Base-by-base conservation (phyloP, 2,329 filamentous ascomycete genomes). In the Gnomoniopsis smithogilvyi region DNA sequence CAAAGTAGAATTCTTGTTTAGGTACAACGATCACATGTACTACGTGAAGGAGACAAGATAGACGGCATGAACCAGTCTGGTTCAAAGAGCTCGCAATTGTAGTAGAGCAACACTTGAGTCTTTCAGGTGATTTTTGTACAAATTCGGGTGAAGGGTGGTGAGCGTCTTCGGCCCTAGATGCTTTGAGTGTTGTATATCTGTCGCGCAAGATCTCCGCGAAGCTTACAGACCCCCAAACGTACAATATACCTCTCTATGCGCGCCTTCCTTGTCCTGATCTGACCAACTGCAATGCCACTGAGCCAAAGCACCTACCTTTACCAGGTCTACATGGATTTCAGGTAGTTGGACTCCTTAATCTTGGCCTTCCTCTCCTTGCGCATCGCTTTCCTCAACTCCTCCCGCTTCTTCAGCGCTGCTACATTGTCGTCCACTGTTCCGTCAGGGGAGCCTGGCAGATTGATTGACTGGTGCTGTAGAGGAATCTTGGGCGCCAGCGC, bases 331-430 rank as follows among this genome's bases (percentile, higher is more conserved):
- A 93, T 91, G 47, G 86, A 84, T 82, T 89, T 90, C 75, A 95
- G 83, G 81, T 92, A 95, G 77, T 95, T 95, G 70, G 75, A 76
- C 80, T 95, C 91, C 84, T 93, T 94, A 70, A 95, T 95, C 74
- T 81, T 84, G 61, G 83, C 84, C 75, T 88, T 85, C 70, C 90
- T 80, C 78, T 92, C 89, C 72, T 83, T 83, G 69, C 90, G 83
- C 89, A 92, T 87, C 36, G 86, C 86, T 75, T 80, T 83, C 64
- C 80, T 88, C 67, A 93, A 76, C 66, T 87, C 84, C 63, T 81
- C 79, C 69, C 89, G 79, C 69, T 83, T 77, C 33, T 72, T 67
- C 11, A 70, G 74, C 36, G 82, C 81, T 53, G 70, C 69, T 36
- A 85, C 60, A 51, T 82, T 80, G 51, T 80, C 76, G 56, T 72